phyloP scores from a whole-genome alignment of 2,329 filamentous ascomycete species.

The Emericellopsis atlantica region DNA sequence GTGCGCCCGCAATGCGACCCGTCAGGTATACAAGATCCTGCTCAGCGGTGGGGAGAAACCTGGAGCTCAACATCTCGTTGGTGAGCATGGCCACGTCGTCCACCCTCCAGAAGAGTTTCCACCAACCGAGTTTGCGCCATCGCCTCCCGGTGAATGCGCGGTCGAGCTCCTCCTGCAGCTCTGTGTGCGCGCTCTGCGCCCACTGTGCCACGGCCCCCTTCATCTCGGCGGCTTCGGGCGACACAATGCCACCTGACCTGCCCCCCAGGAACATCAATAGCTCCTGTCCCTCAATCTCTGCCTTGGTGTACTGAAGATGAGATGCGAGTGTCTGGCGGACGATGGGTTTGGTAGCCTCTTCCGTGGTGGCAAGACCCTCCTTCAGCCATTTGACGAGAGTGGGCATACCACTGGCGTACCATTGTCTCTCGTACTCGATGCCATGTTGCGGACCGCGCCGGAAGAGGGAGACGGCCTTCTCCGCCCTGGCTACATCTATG shows the following conservation, averaged over 20 bases:
- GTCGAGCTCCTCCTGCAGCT: conserved; percentile 71
- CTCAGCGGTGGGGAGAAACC: conserved; percentile 70
- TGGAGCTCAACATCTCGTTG: conserved; percentile 61
- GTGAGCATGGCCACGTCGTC: conserved; percentile 83
- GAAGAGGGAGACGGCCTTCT: conserved; percentile 51
- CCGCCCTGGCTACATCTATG: conserved; percentile 52
- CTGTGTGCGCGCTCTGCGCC: conserved; percentile 70
- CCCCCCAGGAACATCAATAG: background rate
- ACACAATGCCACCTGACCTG: conserved; percentile 11
- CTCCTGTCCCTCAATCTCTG: conserved; percentile 37
- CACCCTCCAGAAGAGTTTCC: conserved; percentile 89
- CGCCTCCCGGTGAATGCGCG: conserved; percentile 60
- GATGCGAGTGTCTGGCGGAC: conserved; percentile 56
- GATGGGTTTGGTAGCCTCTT: conserved; percentile 47
- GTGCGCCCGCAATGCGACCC: conserved; percentile 53
- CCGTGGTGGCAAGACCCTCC: conserved; percentile 24
- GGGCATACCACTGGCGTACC: conserved; percentile 61
- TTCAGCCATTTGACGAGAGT: conserved; percentile 54
- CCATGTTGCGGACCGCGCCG: conserved; percentile 59
- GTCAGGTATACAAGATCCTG: conserved; percentile 72
- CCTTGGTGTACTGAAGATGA: conserved; percentile 42
- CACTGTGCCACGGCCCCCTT: conserved; percentile 51
- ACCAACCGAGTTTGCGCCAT: conserved; percentile 81
- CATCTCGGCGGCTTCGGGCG: conserved; percentile 34
- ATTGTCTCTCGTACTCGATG: conserved; percentile 58